Base-by-base conservation (phyloP, 139 green algal species). In the Chlorella sorokiniana region DNA sequence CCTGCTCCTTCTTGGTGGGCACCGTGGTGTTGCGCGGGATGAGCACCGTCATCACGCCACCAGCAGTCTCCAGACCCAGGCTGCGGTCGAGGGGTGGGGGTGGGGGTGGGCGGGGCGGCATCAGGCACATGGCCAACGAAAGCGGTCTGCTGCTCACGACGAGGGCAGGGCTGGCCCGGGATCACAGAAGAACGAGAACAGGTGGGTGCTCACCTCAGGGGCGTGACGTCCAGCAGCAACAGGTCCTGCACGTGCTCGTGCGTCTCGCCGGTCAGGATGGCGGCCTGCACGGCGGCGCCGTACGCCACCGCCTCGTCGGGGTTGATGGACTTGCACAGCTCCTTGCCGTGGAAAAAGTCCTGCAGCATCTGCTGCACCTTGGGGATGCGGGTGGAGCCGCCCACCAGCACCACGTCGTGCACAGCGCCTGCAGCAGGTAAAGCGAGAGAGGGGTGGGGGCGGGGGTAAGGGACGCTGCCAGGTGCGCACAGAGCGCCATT, bases 321-420 rank as follows among this genome's bases (percentile, higher is more conserved):
- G 94, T 99, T 99, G 93, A 99, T 99, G 82, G 76, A 92, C 92
- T 99, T 99, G 94, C 94, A 97, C 48, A 99, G 93, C 91, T 99
- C 97, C 94, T 99, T 99, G 87, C 96, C 96, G 82, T 98, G 97
- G 94, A 99, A 99, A 88, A 97, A 99, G 89, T 99, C 96, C 88
- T 96, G 91, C 69, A 99, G 93, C 85, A 99, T 89, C 81, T 91
- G 78, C 92, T 99, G 96, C 78, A 99, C 94, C 92, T 99, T 99
- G 86, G 96, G 96, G 82, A 99, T 99, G 78, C 96, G 94, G 27
- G 96, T 99, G 70, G 95, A 98, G 79, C 96, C 96, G 74, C 96
- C 96, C 48, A 96, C 56, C 56, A 99, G 91, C 69, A 99, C 95
- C 20, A 98, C 90, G 29, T 98, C 94, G 79, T 98, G 89, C 18